phyloP scores from a whole-genome alignment of 1,139 yeast species.

The Debaryomyces fabryi region DNA sequence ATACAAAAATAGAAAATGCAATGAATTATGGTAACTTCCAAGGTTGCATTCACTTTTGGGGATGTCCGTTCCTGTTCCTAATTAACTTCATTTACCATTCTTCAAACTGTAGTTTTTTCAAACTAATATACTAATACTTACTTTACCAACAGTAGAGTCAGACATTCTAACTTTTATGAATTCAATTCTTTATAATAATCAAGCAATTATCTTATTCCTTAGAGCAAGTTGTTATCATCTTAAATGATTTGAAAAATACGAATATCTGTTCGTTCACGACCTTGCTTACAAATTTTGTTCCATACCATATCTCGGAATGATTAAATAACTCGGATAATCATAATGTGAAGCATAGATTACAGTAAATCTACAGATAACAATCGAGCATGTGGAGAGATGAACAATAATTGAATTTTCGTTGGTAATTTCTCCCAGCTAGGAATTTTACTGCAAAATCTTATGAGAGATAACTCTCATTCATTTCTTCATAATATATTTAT shows the following conservation, averaged over 20 bases:
- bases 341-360: background rate
- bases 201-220: background rate
- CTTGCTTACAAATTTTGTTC: background rate
- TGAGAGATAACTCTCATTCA: background rate
- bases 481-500: background rate
- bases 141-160: constrained; percentile 40
- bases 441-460: too few species aligned
- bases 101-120: background rate
- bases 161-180: constrained; percentile 18
- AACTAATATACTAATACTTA: constrained; percentile 21
- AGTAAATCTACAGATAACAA: too few species aligned
- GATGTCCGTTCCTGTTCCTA: background rate
- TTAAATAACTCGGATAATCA: background rate
- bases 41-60: constrained; percentile 12
- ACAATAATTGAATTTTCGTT: too few species aligned
- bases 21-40: constrained; percentile 14
- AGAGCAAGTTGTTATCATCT: background rate
- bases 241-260: background rate
- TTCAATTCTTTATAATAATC: background rate
- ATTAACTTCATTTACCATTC: background rate
- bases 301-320: background rate
- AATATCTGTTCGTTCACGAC: background rate
- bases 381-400: too few species aligned
- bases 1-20: background rate
- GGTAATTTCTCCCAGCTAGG: too few species aligned